Conservation (phyloP, 2,329 filamentous ascomycete genomes). For the Phialocephala sp. region DNA sequence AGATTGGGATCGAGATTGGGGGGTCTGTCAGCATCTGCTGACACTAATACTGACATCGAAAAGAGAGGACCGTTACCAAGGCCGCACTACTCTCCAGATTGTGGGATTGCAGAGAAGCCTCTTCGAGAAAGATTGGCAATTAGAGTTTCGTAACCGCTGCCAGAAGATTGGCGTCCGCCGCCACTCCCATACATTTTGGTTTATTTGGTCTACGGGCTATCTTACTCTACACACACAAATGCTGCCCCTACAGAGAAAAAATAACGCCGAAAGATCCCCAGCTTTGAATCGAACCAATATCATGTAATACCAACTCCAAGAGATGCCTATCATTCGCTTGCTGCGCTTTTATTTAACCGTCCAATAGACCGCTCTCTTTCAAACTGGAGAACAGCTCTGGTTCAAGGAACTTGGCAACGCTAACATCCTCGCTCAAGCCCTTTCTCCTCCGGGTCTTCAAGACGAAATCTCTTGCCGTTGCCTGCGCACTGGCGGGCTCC, state of each 20-base stretch:
- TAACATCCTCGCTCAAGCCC: constrained; percentile 93
- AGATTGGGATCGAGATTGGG: neutral
- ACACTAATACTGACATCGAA: neutral
- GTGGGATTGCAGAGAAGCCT: neutral
- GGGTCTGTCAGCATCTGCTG: constrained; percentile 5
- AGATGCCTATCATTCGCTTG: constrained; percentile 23
- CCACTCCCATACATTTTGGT: neutral
- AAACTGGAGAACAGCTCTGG: constrained; percentile 89
- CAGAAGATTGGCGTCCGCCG: constrained; percentile 1
- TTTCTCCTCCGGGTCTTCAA: constrained; percentile 94
- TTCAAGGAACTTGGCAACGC: constrained; percentile 94
- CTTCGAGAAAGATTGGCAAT: neutral
- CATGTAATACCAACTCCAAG: constrained; percentile 31
- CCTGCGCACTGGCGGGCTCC: constrained; percentile 86
- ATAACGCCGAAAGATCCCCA: constrained; percentile 27
- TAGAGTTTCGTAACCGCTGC: constrained; percentile 6
- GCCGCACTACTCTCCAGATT: neutral
- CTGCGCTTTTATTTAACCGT: constrained; percentile 50
- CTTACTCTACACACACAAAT: constrained; percentile 3
- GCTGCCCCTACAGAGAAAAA: constrained; percentile 6
- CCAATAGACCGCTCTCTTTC: constrained; percentile 87
- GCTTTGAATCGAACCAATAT: constrained; percentile 27
- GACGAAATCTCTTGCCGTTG: constrained; percentile 93
- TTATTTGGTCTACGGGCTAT: constrained; percentile 3
- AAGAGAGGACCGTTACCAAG: neutral